Conservation (phyloP, 1,284 basidiomycete species). For the Cutaneotrichosporon curvatum region DNA sequence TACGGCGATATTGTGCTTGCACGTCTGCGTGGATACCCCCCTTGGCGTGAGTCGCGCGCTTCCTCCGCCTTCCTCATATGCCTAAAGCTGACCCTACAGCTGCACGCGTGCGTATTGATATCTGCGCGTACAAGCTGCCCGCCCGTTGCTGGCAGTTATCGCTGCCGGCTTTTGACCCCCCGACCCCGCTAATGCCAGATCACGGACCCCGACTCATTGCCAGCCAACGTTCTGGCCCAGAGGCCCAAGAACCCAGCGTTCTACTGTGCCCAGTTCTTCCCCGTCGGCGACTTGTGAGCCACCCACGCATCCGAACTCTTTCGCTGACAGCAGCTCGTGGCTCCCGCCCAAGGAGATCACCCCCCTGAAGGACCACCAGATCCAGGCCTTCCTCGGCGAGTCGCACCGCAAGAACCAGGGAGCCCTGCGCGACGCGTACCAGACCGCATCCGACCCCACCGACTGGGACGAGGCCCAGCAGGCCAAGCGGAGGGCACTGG, state of each 20-base stretch:
- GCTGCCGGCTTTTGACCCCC: no score
- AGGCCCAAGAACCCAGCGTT: conserved; percentile 28
- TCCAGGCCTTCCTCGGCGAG: conserved; percentile 71
- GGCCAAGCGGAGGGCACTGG: conserved; percentile 53
- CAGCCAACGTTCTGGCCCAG: conserved; percentile 26
- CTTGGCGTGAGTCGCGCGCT: conserved; percentile 61
- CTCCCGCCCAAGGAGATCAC: conserved; percentile 73
- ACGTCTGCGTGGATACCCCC: conserved; percentile 86
- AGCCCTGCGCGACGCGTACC: conserved; percentile 72
- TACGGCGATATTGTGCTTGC: conserved; percentile 78
- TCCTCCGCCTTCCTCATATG: background rate
- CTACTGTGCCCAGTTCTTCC: conserved; percentile 42
- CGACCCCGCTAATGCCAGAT: conserved; percentile 27
- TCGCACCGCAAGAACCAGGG: conserved; percentile 61
- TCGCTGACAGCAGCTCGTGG: conserved; percentile 62
- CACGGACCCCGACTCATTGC: conserved; percentile 33
- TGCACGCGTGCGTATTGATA: conserved; percentile 16
- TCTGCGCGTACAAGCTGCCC: background rate
- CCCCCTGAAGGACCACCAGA: conserved; percentile 68
- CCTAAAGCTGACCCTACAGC: conserved; percentile 14
- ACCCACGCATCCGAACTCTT: no score
- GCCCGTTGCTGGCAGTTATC: conserved; percentile 6
- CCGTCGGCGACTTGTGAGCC: conserved; percentile 80
- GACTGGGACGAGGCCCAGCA: conserved; percentile 55
- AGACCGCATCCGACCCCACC: conserved; percentile 70